A percentile compares a stretch with the other conserved stretches of the same genome.
Conservation (phyloP, 441 rosid species). For the Erysimum cheiri region DNA sequence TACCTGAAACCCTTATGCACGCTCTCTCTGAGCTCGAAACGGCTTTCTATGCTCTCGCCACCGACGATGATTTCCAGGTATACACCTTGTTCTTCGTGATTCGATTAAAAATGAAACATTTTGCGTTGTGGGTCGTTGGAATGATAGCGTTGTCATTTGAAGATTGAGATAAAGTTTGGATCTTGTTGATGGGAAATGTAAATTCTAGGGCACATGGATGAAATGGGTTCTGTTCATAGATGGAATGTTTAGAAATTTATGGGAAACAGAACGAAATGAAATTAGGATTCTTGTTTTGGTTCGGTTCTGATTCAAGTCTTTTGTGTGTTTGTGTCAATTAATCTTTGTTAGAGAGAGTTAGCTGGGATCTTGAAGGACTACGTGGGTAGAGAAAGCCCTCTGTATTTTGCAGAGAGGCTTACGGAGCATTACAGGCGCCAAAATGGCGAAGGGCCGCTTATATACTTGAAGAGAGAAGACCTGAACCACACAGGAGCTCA, state of each 20-base stretch:
- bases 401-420: constrained; percentile 87
- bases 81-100: background rate
- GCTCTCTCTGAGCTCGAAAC: constrained; percentile 85
- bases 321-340: constrained; percentile 35
- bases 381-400: constrained; percentile 90
- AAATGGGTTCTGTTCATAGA: background rate
- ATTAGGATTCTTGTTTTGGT: constrained; percentile 1
- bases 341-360: constrained; percentile 60
- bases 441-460: constrained; percentile 77
- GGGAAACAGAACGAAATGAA: background rate
- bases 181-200: constrained; percentile 13
- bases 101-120: background rate
- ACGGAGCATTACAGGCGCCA: constrained; percentile 73
- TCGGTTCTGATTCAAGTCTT: constrained; percentile 12
- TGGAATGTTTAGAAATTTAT: background rate
- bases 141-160: no score
- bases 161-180: background rate
- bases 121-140: constrained; percentile 3
- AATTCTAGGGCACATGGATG: background rate
- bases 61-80: constrained; percentile 78
- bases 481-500: constrained; percentile 93
- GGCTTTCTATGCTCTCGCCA: constrained; percentile 66
- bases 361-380: constrained; percentile 82
- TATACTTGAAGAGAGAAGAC: constrained; percentile 94
- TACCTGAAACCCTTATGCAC: constrained; percentile 91